Percentiles rank a stretch among this genome's conserved stretches.
Evolutionary conservation across 345 rosid genomes (phyloP).

Genomic region (Syzygium aromaticum): DNA sequence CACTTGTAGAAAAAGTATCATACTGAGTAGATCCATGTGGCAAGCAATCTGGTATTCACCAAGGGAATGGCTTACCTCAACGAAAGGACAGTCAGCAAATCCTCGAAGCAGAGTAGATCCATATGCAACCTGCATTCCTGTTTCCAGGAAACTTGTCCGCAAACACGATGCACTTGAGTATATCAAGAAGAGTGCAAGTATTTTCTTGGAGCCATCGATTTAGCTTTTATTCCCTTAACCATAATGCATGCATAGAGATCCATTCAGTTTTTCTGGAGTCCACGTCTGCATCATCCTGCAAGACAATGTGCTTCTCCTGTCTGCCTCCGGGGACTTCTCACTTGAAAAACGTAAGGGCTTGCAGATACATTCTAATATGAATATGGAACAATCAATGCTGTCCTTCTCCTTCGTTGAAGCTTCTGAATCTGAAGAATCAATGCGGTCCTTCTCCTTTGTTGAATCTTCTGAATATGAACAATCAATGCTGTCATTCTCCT

Average conservation of each 20-base stretch:
- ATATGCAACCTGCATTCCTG: neutral
- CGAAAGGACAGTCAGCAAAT: neutral
- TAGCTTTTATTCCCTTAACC: neutral
- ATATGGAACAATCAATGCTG: no score
- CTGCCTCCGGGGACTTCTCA: neutral
- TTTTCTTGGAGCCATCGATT: neutral
- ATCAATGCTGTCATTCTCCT: no score
- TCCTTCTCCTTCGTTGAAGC: no score
- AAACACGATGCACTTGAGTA: no score
- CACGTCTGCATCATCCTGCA: neutral
- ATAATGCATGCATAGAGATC: neutral
- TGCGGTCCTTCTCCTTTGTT: no score
- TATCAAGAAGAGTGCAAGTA: neutral
- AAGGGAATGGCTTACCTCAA: neutral
- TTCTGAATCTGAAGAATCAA: no score
- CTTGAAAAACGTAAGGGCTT: neutral
- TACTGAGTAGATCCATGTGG: neutral
- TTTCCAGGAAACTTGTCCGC: no score
- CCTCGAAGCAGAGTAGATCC: neutral
- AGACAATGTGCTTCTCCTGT: neutral
- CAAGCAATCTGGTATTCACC: neutral
- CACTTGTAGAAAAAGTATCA: neutral
- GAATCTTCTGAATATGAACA: no score
- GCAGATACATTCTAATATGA: neutral
- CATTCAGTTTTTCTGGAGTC: neutral